Evolutionary conservation across 495 filamentous ascomycete genomes (phyloP).

Genomic region (Tetracladium marchalianum): DNA sequence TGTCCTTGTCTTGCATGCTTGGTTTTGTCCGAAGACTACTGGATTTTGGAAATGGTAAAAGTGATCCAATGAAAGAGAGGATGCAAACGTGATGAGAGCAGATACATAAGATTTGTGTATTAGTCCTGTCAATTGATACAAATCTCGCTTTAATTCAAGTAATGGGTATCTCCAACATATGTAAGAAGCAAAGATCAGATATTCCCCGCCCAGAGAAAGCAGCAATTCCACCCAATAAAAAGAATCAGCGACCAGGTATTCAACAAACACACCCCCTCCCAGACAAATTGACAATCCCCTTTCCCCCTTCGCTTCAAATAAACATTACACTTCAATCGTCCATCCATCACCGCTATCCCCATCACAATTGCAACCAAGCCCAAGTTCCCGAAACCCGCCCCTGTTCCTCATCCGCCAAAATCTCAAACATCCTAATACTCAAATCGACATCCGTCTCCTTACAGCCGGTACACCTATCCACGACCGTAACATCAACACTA

Average conservation of each 20-base stretch:
- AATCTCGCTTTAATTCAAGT: conserved; percentile 20
- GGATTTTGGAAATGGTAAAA: too few relatives aligned
- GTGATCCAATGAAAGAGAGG: too few relatives aligned
- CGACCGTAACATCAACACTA: conserved; percentile 51
- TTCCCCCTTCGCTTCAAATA: background rate
- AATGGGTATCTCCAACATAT: conserved; percentile 13
- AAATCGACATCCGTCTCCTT: conserved; percentile 56
- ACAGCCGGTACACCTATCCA: conserved; percentile 67
- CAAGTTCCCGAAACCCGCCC: conserved; percentile 56
- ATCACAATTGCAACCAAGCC: conserved; percentile 50
- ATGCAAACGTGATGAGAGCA: too few relatives aligned
- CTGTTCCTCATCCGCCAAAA: conserved; percentile 41
- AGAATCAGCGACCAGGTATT: too few relatives aligned
- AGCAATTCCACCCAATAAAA: too few relatives aligned
- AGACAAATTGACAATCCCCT: background rate
- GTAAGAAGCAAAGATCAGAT: too few relatives aligned
- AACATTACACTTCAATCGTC: conserved; percentile 5
- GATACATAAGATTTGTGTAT: too few relatives aligned
- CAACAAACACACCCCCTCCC: too few relatives aligned
- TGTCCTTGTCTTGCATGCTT: too few relatives aligned
- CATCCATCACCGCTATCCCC: background rate
- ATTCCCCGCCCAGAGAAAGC: too few relatives aligned
- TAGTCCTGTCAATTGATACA: background rate
- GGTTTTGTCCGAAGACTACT: too few relatives aligned
- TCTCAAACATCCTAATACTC: conserved; percentile 46